Percentiles rank a stretch among this genome's conserved stretches.
These are phyloP conservation scores for Leccinum subtestaceum DNA, from an alignment of 768 basidiomycete species.

Conservation along the genomic window DNA sequence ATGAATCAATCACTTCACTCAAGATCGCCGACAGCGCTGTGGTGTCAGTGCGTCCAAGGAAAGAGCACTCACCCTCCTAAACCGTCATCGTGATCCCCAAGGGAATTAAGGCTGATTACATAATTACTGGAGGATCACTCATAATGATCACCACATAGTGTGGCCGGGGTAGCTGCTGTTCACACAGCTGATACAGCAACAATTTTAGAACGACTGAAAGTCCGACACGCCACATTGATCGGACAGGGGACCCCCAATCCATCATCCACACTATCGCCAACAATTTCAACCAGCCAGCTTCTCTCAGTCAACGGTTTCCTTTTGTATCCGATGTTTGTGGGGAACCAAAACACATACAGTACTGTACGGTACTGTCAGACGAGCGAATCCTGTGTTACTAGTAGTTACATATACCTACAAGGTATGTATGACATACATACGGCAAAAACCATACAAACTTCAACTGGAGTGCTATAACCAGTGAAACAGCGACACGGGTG, in stretches of 20 bases:
- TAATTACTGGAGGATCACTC: too few species aligned
- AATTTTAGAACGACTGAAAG: too few species aligned
- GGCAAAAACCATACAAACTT: slow-evolving; percentile 4
- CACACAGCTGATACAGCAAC: too few species aligned
- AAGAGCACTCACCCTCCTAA: too few species aligned
- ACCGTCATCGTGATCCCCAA: background rate
- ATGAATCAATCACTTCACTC: too few species aligned
- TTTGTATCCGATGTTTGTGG: background rate
- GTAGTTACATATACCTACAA: background rate
- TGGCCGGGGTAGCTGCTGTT: too few species aligned
- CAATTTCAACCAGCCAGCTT: background rate
- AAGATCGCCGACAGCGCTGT: too few species aligned
- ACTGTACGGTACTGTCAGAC: background rate
- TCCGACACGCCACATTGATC: too few species aligned
- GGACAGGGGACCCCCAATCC: too few species aligned
- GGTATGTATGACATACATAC: background rate
- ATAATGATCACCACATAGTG: too few species aligned
- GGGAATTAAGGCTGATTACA: too few species aligned
- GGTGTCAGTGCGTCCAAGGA: too few species aligned
- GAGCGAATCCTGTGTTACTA: background rate
- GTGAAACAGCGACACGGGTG: background rate
- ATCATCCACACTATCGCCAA: background rate
- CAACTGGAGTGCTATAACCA: slow-evolving; percentile 6
- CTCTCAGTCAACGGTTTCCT: background rate
- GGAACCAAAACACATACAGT: background rate